Percentiles rank a stretch among this genome's conserved stretches.
phyloP scores from a whole-genome alignment of 768 basidiomycete genomes.

The Tulasnella calospora region DNA sequence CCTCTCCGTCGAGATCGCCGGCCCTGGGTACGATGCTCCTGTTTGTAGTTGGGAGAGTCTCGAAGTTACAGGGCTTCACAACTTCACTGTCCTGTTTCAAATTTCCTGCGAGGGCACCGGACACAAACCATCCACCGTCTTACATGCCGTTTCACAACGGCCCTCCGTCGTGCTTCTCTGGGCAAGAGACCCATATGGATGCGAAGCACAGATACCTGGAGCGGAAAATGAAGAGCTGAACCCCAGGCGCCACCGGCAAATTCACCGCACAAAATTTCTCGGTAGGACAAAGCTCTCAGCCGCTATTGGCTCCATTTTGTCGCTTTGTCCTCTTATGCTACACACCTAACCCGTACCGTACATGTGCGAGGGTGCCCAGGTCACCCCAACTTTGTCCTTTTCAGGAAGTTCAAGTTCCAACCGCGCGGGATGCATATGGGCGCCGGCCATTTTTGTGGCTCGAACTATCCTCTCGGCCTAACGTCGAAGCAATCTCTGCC shows the following conservation, averaged over 20 bases:
- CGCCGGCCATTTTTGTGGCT: not conserved
- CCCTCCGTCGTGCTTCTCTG: not conserved
- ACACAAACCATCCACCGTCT: not conserved
- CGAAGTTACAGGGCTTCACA: not conserved
- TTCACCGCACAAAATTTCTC: not conserved
- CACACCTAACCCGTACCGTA: not conserved
- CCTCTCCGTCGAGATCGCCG: slow-evolving; percentile 1
- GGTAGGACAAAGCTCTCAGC: not conserved
- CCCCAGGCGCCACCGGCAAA: not conserved
- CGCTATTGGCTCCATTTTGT: not conserved
- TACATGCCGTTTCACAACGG: not conserved
- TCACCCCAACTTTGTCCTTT: not conserved
- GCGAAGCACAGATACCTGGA: not conserved
- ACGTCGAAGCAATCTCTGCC: not conserved
- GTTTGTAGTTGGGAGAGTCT: not conserved
- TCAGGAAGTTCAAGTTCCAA: not conserved
- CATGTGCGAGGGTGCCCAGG: not conserved
- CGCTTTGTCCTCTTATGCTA: not conserved
- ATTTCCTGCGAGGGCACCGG: not conserved
- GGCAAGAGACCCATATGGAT: not conserved
- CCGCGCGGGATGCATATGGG: not conserved
- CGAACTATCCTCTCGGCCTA: not conserved
- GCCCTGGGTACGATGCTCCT: not conserved
- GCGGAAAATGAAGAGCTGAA: slow-evolving; percentile 1
- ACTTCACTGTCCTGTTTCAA: not conserved